Conservation (phyloP, 441 rosid species). For the Jatropha podagrica region DNA sequence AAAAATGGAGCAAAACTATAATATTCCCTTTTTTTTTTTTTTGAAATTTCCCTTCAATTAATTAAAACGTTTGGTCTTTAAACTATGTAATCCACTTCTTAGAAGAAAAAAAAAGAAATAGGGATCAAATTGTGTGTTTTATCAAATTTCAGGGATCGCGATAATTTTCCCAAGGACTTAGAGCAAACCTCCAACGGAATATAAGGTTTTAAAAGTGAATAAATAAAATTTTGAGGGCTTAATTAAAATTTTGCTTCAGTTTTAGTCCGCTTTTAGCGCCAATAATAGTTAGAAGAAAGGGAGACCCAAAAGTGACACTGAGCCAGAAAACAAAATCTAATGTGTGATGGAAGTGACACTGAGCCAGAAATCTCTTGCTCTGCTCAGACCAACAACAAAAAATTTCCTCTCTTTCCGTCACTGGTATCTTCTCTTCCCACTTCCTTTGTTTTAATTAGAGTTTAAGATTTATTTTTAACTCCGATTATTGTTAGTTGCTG, state of each 20-base stretch:
- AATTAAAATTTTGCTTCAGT: background rate
- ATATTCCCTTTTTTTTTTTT: too few species aligned
- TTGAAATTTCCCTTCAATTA: too few species aligned
- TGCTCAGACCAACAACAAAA: background rate
- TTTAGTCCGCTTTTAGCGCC: background rate
- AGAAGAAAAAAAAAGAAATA: too few species aligned
- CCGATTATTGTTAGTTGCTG: background rate
- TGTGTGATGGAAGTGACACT: conserved; percentile 34
- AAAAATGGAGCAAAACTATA: too few species aligned
- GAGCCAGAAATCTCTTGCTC: conserved; percentile 24
- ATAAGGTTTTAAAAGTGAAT: background rate
- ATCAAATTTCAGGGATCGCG: too few species aligned
- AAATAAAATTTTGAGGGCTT: background rate
- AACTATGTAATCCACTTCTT: too few species aligned
- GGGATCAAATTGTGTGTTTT: too few species aligned
- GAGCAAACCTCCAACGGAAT: too few species aligned
- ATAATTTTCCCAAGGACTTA: too few species aligned
- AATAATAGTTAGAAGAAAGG: background rate
- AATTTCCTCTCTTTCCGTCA: conserved; percentile 5
- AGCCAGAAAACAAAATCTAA: background rate
- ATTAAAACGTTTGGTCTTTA: too few species aligned
- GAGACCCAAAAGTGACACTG: background rate
- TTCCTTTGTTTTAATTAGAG: background rate
- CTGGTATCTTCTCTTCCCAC: background rate
- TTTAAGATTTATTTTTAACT: too few species aligned